Conservation (phyloP, 2,329 filamentous ascomycete genomes). For the Botrytis aclada region DNA sequence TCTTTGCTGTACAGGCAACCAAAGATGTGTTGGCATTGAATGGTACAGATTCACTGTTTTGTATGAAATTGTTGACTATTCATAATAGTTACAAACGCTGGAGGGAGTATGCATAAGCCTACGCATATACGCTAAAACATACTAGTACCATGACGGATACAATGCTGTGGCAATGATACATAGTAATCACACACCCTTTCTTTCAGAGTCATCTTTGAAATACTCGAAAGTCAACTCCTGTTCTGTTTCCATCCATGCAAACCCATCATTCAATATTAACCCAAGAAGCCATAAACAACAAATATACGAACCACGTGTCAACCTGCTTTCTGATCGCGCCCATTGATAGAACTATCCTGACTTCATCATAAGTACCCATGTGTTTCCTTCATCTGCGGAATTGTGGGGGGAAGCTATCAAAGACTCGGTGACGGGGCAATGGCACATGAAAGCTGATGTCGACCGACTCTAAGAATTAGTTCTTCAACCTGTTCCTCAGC, state of each 20-base stretch:
- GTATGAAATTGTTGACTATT: background rate
- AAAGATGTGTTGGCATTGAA: background rate
- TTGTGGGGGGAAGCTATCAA: background rate
- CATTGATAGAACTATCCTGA: background rate
- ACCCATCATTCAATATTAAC: background rate
- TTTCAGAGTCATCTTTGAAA: background rate
- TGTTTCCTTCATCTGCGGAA: background rate
- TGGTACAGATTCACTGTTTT: background rate
- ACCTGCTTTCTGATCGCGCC: background rate
- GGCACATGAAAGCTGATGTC: background rate
- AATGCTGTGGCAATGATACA: background rate
- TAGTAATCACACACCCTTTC: background rate
- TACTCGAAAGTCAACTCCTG: background rate
- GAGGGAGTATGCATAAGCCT: background rate
- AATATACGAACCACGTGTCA: background rate
- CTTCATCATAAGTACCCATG: background rate
- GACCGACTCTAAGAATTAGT: background rate
- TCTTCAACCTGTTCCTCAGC: background rate
- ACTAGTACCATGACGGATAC: background rate
- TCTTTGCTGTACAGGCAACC: background rate
- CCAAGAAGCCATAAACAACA: background rate
- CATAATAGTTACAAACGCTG: background rate
- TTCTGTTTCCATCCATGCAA: background rate
- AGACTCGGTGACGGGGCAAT: background rate
- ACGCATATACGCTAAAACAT: background rate